A percentile compares a stretch with the other conserved stretches of the same genome.
Evolutionary conservation across 129 eudicot genomes (phyloP).

Genomic region (Artemisia argyi): DNA sequence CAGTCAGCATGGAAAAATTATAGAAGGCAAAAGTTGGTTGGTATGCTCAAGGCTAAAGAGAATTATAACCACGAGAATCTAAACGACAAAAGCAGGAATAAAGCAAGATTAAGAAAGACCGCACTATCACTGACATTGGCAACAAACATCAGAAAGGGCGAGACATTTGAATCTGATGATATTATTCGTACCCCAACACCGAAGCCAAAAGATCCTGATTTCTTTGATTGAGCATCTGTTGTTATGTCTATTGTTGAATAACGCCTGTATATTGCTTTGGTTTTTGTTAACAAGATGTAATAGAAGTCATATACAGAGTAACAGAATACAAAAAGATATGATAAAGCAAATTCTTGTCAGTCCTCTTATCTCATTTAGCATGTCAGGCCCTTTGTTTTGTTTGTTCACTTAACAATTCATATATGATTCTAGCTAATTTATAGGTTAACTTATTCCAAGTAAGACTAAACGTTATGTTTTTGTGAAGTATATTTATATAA

Average conservation of each 20-base stretch:
- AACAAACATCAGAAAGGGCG: slow-evolving; percentile 23
- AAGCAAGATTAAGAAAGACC: slow-evolving; percentile 25
- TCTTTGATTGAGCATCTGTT: slow-evolving; percentile 36
- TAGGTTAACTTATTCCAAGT: too few relatives aligned
- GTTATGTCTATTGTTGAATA: slow-evolving; percentile 1
- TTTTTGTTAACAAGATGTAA: slow-evolving; percentile 9
- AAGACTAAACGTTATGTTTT: too few relatives aligned
- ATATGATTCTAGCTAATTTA: too few relatives aligned
- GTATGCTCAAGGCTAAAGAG: slow-evolving; percentile 46
- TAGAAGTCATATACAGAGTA: too few relatives aligned
- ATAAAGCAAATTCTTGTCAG: too few relatives aligned
- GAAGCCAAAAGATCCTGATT: slow-evolving; percentile 73
- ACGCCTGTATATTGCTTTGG: neutral
- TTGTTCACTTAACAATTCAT: too few relatives aligned
- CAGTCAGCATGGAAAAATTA: slow-evolving; percentile 72
- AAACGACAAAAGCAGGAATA: slow-evolving; percentile 15
- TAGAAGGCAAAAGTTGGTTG: slow-evolving; percentile 45
- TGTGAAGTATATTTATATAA: too few relatives aligned
- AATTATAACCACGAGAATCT: slow-evolving; percentile 21
- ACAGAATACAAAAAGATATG: too few relatives aligned
- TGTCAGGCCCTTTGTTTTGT: too few relatives aligned
- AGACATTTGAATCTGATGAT: slow-evolving; percentile 35
- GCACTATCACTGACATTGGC: slow-evolving; percentile 34
- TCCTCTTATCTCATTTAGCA: too few relatives aligned
- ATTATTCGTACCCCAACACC: slow-evolving; percentile 38